phyloP scores from a whole-genome alignment of 1,284 basidiomycete genomes.

The Irpex sp. region DNA sequence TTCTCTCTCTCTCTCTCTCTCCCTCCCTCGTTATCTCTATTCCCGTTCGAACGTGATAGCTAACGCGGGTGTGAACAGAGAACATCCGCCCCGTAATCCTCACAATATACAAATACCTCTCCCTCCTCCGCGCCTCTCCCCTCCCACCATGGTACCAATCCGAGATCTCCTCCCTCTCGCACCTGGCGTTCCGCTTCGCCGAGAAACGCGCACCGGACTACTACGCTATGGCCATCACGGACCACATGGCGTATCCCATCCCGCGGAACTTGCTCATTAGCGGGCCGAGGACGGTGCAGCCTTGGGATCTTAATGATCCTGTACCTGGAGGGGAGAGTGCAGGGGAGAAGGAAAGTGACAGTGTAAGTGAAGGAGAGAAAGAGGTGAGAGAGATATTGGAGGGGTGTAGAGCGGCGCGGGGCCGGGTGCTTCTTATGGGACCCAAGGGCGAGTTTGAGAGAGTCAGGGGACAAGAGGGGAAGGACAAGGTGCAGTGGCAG shows the following conservation, averaged over 20 bases:
- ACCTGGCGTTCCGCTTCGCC: slow-evolving; percentile 83
- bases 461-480: slow-evolving; percentile 34
- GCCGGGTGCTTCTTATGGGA: slow-evolving; percentile 78
- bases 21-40: too few species aligned
- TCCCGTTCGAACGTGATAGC: too few species aligned
- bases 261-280: slow-evolving; percentile 80
- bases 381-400: slow-evolving; percentile 68
- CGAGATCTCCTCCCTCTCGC: slow-evolving; percentile 75
- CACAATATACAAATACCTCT: slow-evolving; percentile 85
- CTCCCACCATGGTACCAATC: slow-evolving; percentile 76
- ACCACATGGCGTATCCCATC: slow-evolving; percentile 76
- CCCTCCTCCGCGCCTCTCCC: slow-evolving; percentile 69
- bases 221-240: slow-evolving; percentile 79
- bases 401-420: slow-evolving; percentile 54
- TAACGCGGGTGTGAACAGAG: slow-evolving; percentile 35
- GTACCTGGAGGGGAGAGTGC: slow-evolving; percentile 46
- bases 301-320: slow-evolving; percentile 62
- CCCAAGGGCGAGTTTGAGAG: slow-evolving; percentile 64
- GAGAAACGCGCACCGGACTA: slow-evolving; percentile 82
- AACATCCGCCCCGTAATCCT: slow-evolving; percentile 77
- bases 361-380: slow-evolving; percentile 35
- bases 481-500: slow-evolving; percentile 44
- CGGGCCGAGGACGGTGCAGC: slow-evolving; percentile 71
- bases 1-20: background rate
- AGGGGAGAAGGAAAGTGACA: slow-evolving; percentile 30